A percentile compares a stretch with the other conserved stretches of the same genome.
These are phyloP conservation scores for Yamadazyma sp. DNA, from an alignment of 1,139 yeast species.

Conservation along the genomic window DNA sequence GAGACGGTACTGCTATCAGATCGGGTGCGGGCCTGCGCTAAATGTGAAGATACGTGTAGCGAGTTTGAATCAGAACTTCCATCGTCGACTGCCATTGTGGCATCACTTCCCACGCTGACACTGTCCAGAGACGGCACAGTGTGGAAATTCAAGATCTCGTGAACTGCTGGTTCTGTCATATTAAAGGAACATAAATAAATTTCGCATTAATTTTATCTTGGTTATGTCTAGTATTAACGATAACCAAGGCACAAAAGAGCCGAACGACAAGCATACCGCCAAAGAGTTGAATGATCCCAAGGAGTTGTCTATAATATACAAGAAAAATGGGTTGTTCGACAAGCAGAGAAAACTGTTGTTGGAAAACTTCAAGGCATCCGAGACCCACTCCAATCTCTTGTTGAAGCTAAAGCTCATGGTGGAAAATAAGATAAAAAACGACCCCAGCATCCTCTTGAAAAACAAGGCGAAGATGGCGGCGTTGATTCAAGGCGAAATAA, in stretches of 20 bases:
- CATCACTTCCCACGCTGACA: not conserved
- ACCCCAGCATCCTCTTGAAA: slow-evolving; percentile 48
- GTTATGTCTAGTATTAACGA: not conserved
- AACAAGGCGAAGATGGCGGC: slow-evolving; percentile 56
- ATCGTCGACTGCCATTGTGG: too few relatives aligned
- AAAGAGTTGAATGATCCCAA: slow-evolving; percentile 40
- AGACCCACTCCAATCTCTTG: slow-evolving; percentile 43
- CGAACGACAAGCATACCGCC: not conserved
- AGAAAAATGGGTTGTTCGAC: slow-evolving; percentile 54
- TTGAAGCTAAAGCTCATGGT: slow-evolving; percentile 44
- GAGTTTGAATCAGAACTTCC: not conserved
- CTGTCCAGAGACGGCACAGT: slow-evolving; percentile 4
- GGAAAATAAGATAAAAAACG: slow-evolving; percentile 46
- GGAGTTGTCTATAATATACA: slow-evolving; percentile 43
- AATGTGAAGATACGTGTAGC: slow-evolving; percentile 4
- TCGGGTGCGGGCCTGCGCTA: slow-evolving; percentile 9
- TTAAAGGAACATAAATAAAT: not conserved
- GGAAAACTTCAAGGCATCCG: slow-evolving; percentile 44
- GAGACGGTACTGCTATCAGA: slow-evolving; percentile 6
- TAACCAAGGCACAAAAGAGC: not conserved
- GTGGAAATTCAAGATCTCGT: slow-evolving; percentile 2
- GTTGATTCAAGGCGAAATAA: slow-evolving; percentile 50
- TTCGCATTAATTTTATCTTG: not conserved
- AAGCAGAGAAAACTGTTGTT: slow-evolving; percentile 42
- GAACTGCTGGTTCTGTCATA: not conserved